These are phyloP conservation scores for Delitschia confertaspora DNA, from an alignment of 495 filamentous ascomycete genomes.

Conservation along the genomic window DNA sequence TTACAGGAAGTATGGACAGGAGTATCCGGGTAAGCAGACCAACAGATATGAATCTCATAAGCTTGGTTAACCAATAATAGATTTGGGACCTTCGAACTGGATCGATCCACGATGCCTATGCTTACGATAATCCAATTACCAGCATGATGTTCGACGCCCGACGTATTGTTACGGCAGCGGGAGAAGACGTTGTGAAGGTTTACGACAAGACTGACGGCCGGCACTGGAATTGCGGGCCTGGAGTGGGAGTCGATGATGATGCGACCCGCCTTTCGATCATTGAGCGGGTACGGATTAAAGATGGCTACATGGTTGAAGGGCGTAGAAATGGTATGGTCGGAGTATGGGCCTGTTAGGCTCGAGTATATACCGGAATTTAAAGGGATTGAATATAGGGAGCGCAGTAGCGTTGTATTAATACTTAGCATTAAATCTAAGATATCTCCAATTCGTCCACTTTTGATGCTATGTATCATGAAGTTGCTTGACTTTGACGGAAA, in stretches of 20 bases:
- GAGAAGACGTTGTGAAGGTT: constrained; percentile 89
- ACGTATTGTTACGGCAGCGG: constrained; percentile 82
- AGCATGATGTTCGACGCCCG: constrained; percentile 97
- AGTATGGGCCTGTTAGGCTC: constrained; percentile 53
- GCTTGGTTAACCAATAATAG: constrained; percentile 38
- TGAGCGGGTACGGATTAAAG: constrained; percentile 81
- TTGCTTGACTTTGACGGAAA: too few relatives aligned
- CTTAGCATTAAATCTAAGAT: too few relatives aligned
- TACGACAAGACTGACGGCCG: constrained; percentile 94
- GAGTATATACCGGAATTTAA: too few relatives aligned
- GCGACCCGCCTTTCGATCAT: constrained; percentile 58
- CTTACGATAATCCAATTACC: constrained; percentile 86
- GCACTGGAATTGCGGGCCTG: constrained; percentile 95
- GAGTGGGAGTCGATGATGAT: constrained; percentile 54
- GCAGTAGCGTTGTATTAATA: too few relatives aligned
- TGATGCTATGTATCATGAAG: too few relatives aligned
- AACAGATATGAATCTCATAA: not conserved
- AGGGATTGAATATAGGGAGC: too few relatives aligned
- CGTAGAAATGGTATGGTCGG: constrained; percentile 80
- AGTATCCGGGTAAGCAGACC: constrained; percentile 72
- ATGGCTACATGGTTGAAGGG: constrained; percentile 90
- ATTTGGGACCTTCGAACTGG: constrained; percentile 98
- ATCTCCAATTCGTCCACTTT: too few relatives aligned
- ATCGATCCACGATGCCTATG: constrained; percentile 91
- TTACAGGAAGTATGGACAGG: constrained; percentile 87